Evolutionary conservation across 2,329 filamentous ascomycete genomes (phyloP), one percentile per base, ranked within the genome.

Genomic region (Fusarium sp.): DNA sequence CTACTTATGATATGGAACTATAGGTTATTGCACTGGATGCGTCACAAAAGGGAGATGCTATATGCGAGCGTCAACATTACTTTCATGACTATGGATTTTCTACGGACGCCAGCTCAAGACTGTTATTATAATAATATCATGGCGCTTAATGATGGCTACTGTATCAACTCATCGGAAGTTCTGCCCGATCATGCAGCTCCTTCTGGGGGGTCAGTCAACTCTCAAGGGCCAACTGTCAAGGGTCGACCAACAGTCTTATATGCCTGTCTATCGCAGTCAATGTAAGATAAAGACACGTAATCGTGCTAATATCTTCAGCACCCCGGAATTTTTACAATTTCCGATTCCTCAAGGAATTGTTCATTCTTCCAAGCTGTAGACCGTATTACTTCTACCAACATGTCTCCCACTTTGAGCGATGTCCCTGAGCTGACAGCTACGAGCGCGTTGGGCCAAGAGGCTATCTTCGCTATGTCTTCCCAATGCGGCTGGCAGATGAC

Each of bases 381-480:
- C 19, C 25, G 7, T 27, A 9, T 25, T 4, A 21, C 11, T 11
- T 45, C 42, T 45, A 27, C 25, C 11, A 45, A 21, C 25, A 45
- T 45, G 42, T 15, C 25, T 18, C 10, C 25, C 42, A 45, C 39
- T 21, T 27, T 64, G 14, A 35, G 33, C 12, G 39, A 61, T 16
- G 39, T 64, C 23, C 61, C 56, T 16, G 56, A 46, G 7, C n/a
- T 72, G 10, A 72, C 66, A 11, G 45, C 56, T 3, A 19, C 4
- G 69, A 72, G 44, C 51, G 56, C 12, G 56, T 66, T 29, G 63
- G 69, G 0, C 69, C 69, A 33, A 51, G 60, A 33, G 63, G 69
- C 16, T 72, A 68, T 38, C 56, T 72, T 3, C 67, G 67, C 14
- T 72, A 70, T 41, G 51, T 72, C 3, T 70, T 72, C n/a, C 54